Base-by-base conservation (phyloP, 2,329 filamentous ascomycete genomes). In the Fusarium nematophilum region DNA sequence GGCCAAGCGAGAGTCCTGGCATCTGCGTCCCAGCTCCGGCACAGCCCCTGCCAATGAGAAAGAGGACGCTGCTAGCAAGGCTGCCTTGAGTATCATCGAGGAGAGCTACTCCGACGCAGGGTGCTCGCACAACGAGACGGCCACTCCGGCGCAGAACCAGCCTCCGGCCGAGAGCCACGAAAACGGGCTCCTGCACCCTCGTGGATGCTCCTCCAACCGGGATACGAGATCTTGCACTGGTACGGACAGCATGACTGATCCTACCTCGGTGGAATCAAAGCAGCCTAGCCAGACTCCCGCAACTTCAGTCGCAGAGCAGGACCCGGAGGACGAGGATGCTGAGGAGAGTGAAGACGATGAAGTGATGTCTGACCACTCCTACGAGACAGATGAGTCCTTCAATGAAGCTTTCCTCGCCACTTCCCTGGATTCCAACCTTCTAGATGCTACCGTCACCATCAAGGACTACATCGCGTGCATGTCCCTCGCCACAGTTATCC, bases 361-460 rank as follows among this genome's bases (percentile, higher is more conserved):
- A 8, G 46, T 54, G 5, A 53, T 59, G 27, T 63, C 58, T 1
- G 31, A 59, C 9, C 14, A 56, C 8, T 53, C 54, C 2, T 39
- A 46, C 6, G 44, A 62, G 29, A 62, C 58, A 15, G 50, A 63
- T 17, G 47, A 62, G 2, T 62, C 60, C 2, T 39, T 63, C 5
- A 39, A 46, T 6, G 58, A 62, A 8, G 58, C 54, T 1, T 63
- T 63, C 23, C 13, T 31, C 9, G 54, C 49, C 3, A 47, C 50
- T 11, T 50, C 50, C 2, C 15, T 63, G 2, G 55, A 62, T 9
- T 14, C 43, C 5, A 13, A n/a, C 8, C 46, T 63, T 10, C 29
- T 59, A 6, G n/a, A 15, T 10, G 23, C 27, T 2, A 29, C 48
- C 3, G 34, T 50, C 7, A 33, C 50, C 15, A 13, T 63, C n/a